A percentile compares a stretch with the other conserved stretches of the same genome.
Evolutionary conservation across 768 basidiomycete genomes (phyloP).

Genomic region (Tricholoma terreum): DNA sequence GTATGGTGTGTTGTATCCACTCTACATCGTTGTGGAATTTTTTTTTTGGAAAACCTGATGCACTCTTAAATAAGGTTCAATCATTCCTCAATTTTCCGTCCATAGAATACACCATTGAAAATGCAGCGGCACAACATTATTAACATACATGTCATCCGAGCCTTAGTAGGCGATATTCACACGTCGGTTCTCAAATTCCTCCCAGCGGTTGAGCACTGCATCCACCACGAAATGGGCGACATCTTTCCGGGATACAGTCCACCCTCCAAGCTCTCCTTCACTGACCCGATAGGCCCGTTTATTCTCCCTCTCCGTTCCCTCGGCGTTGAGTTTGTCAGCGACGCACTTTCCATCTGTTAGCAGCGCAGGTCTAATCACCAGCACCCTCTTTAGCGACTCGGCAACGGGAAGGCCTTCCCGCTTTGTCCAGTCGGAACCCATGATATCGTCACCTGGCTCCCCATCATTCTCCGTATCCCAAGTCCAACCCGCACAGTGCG

Average conservation of each 20-base stretch:
- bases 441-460: slow-evolving; percentile 39
- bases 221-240: slow-evolving; percentile 64
- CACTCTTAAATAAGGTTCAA: too few species aligned
- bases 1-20: too few species aligned
- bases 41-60: too few species aligned
- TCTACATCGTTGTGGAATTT: too few species aligned
- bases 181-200: slow-evolving; percentile 47
- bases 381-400: slow-evolving; percentile 42
- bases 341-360: slow-evolving; percentile 54
- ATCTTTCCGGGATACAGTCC: slow-evolving; percentile 56
- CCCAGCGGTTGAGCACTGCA: slow-evolving; percentile 43
- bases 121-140: too few species aligned
- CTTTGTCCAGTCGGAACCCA: slow-evolving; percentile 42
- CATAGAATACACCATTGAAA: too few species aligned
- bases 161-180: slow-evolving; percentile 49
- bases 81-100: too few species aligned
- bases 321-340: slow-evolving; percentile 26
- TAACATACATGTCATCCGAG: too few species aligned
- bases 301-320: slow-evolving; percentile 16
- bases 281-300: slow-evolving; percentile 40
- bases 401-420: slow-evolving; percentile 37
- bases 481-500: slow-evolving; percentile 45
- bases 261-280: slow-evolving; percentile 40
- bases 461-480: slow-evolving; percentile 40
- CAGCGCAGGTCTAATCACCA: slow-evolving; percentile 56